Evolutionary conservation across 2,329 filamentous ascomycete species (phyloP).

Genomic region (Blastomyces silverae): DNA sequence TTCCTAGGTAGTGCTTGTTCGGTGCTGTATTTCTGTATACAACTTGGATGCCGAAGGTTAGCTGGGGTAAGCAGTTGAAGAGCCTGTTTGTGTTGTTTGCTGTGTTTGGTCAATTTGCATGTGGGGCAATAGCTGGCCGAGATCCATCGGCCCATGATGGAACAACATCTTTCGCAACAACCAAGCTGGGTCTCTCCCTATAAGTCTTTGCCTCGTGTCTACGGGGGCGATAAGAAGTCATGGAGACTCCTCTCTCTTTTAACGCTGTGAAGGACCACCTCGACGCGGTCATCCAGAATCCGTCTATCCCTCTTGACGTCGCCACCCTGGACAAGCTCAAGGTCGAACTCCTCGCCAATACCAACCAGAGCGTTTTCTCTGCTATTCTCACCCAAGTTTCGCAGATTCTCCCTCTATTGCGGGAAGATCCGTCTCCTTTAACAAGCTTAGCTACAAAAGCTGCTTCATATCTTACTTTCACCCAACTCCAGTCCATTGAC

Average conservation of each 20-base stretch:
- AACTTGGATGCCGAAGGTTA: neutral
- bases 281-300: slow-evolving; percentile 39
- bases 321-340: slow-evolving; percentile 48
- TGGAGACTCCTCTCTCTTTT: slow-evolving; percentile 35
- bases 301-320: slow-evolving; percentile 42
- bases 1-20: slow-evolving; percentile 7
- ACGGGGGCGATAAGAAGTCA: slow-evolving; percentile 16
- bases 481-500: slow-evolving; percentile 44
- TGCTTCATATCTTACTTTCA: slow-evolving; percentile 45
- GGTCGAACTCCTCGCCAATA: slow-evolving; percentile 37
- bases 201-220: neutral
- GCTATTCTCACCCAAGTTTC: slow-evolving; percentile 44
- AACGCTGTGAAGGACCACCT: slow-evolving; percentile 39
- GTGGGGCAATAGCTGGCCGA: slow-evolving; percentile 15
- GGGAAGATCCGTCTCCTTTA: slow-evolving; percentile 53
- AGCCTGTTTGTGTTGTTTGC: slow-evolving; percentile 15
- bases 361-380: slow-evolving; percentile 34
- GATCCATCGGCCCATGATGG: slow-evolving; percentile 13
- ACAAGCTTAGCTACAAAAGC: slow-evolving; percentile 49
- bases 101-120: slow-evolving; percentile 20
- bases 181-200: neutral
- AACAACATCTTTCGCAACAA: neutral
- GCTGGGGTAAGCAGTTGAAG: neutral
- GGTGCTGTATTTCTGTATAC: neutral
- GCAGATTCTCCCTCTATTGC: slow-evolving; percentile 46